A percentile compares a stretch with the other conserved stretches of the same genome.
These are phyloP conservation scores for Phytophthora idaei DNA, from an alignment of 352 stramenopile genomes.

Conservation along the genomic window DNA sequence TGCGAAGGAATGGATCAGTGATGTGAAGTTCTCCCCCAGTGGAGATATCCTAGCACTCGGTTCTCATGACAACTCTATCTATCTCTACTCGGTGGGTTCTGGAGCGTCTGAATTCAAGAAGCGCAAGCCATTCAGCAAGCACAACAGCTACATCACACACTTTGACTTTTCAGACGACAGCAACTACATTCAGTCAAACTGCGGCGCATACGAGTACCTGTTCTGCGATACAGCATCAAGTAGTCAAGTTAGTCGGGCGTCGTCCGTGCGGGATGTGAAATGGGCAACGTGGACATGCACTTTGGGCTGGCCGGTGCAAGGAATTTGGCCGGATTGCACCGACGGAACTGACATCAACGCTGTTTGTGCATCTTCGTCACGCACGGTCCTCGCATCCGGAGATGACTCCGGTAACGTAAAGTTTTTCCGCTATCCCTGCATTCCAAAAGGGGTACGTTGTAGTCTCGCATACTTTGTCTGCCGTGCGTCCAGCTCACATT, in stretches of 20 bases:
- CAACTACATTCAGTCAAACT: conserved; percentile 76
- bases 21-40: conserved; percentile 75
- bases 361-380: conserved; percentile 69
- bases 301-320: conserved; percentile 92
- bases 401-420: conserved; percentile 87
- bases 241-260: conserved; percentile 85
- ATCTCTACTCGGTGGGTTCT: conserved; percentile 56
- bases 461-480: background rate
- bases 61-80: conserved; percentile 79
- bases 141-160: conserved; percentile 87
- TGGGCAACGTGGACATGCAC: conserved; percentile 93
- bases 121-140: conserved; percentile 74
- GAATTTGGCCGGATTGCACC: conserved; percentile 83
- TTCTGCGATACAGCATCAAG: conserved; percentile 88
- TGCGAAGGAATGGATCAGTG: conserved; percentile 79
- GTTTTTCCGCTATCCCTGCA: conserved; percentile 88
- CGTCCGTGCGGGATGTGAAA: conserved; percentile 71
- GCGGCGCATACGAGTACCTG: conserved; percentile 90
- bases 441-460: conserved; percentile 61
- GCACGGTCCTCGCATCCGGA: conserved; percentile 74
- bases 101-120: conserved; percentile 48
- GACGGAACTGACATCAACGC: conserved; percentile 88
- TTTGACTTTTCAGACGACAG: conserved; percentile 83
- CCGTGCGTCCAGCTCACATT: conserved; percentile 3
- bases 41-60: conserved; percentile 56